These are phyloP conservation scores for Trichophyton mentagrophytes DNA, from an alignment of 2,329 filamentous ascomycete species.

Conservation along the genomic window DNA sequence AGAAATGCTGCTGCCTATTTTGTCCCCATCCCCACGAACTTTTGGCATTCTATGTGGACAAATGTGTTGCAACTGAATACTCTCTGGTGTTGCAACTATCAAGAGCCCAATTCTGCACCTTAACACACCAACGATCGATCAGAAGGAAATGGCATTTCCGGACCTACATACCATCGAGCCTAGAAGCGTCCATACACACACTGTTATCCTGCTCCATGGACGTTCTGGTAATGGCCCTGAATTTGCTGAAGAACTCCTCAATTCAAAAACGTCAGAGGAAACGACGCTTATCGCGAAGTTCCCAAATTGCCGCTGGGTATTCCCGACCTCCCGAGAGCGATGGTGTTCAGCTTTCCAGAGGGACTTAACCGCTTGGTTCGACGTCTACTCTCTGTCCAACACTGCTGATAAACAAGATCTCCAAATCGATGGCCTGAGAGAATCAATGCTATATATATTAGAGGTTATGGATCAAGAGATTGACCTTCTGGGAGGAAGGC, in stretches of 20 bases:
- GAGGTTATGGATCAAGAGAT: constrained; percentile 29
- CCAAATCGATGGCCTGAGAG: constrained; percentile 28
- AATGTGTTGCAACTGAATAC: too few species aligned
- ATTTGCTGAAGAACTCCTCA: constrained; percentile 38
- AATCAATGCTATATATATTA: constrained; percentile 28
- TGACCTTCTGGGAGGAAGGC: constrained; percentile 18
- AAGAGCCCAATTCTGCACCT: too few species aligned
- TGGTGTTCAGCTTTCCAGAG: constrained; percentile 34
- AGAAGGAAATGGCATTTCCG: constrained; percentile 7
- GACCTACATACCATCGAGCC: constrained; percentile 15
- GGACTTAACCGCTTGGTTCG: constrained; percentile 40
- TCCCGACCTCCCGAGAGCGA: constrained; percentile 30
- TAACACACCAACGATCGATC: too few species aligned
- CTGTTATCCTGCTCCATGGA: constrained; percentile 34
- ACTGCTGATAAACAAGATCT: constrained; percentile 25
- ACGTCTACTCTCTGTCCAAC: constrained; percentile 32
- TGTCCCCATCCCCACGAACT: too few species aligned
- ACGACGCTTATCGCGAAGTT: constrained; percentile 22
- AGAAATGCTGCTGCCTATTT: too few species aligned
- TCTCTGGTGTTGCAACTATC: too few species aligned
- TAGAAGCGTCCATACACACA: constrained; percentile 6
- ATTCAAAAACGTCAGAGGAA: constrained; percentile 22
- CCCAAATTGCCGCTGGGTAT: constrained; percentile 33
- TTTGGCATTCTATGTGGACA: too few species aligned
- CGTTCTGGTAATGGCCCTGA: constrained; percentile 36